Base-by-base conservation (phyloP, 2,329 filamentous ascomycete species). In the Neurospora sp. region DNA sequence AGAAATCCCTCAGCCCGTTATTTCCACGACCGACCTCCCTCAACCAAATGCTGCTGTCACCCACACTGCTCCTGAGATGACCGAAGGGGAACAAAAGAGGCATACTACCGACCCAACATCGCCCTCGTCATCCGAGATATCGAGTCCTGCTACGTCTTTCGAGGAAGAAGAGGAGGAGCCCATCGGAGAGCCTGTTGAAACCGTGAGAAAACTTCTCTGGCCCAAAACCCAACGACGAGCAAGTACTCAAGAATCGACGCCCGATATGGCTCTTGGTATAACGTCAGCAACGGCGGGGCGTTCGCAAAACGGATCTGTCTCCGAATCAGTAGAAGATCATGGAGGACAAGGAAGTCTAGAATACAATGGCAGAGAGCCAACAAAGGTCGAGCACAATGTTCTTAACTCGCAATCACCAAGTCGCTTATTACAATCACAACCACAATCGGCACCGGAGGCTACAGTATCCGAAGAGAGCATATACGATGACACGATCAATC, bases 131-230 rank as follows among this genome's bases (percentile, higher is more conserved):
- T 17, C 52, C 23, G 28, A 62, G 4, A 5, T 10, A 62, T 62
- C 52, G 8, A 62, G 52, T 36, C 52, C 7, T 33, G 7, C 28
- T 62, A 62, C 52, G 15, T 62, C 28, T 33, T 62, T 62, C 52
- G 52, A 36, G 52, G 23, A 62, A 6, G 52, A 62, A 62, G 52
- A 28, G 10, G 38, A 62, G 10, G 36, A 33, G 10, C 8, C 42
- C 1, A 7, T 38, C 28, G 62, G 58, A 19, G 36, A 68, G 38
- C 36, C 39, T n/a, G 58, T 38, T 10, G 9, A 62, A n/a, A 62
- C 1, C n/a, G 43, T 62, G 15, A 38, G 72, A n/a, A 73, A 68
- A 43, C 68, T 76, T 17, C 73, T 76, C 7, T 76, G 74, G 74
- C 73, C 74, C 9, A 73, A 69, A 28, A 19, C 68, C 28, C 68